These are phyloP conservation scores for Leishmania lainsoni DNA, from an alignment of 208 protist species.

Conservation along the genomic window DNA sequence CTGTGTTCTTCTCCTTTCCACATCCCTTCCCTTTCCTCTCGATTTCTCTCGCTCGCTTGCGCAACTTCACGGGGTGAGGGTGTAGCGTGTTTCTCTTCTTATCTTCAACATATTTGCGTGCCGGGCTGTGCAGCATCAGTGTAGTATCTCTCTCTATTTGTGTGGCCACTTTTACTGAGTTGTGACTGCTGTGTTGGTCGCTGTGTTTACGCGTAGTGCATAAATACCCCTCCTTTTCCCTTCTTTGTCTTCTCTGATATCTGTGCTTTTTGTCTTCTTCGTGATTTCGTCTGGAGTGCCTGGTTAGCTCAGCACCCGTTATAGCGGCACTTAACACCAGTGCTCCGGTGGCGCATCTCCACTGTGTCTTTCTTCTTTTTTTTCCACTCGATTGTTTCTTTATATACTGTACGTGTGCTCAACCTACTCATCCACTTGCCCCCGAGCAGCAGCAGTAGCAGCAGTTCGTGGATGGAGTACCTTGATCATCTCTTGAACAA, in stretches of 20 bases:
- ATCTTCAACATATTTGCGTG: neutral
- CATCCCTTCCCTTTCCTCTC: neutral
- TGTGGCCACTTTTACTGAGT: neutral
- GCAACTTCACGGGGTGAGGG: neutral
- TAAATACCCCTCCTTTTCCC: neutral
- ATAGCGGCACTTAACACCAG: constrained; percentile 6
- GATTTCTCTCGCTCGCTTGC: neutral
- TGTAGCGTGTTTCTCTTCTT: constrained; percentile 4
- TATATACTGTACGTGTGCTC: neutral
- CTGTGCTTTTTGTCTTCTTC: neutral
- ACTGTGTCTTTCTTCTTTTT: neutral
- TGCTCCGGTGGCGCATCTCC: neutral
- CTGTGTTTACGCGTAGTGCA: neutral
- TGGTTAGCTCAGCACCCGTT: neutral
- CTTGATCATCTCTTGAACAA: constrained; percentile 32
- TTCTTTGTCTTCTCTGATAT: neutral
- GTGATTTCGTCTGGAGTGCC: neutral
- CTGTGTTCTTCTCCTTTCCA: neutral
- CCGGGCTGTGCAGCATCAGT: constrained; percentile 9
- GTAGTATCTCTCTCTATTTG: neutral
- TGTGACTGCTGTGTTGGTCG: neutral
- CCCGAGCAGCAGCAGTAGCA: constrained; percentile 4
- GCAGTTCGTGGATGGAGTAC: constrained; percentile 26
- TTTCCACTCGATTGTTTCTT: neutral
- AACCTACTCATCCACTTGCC: neutral